Evolutionary conservation across 139 green algal genomes (phyloP), one percentile per base, ranked within the genome.

Genomic region (Haematococcus sp.): DNA sequence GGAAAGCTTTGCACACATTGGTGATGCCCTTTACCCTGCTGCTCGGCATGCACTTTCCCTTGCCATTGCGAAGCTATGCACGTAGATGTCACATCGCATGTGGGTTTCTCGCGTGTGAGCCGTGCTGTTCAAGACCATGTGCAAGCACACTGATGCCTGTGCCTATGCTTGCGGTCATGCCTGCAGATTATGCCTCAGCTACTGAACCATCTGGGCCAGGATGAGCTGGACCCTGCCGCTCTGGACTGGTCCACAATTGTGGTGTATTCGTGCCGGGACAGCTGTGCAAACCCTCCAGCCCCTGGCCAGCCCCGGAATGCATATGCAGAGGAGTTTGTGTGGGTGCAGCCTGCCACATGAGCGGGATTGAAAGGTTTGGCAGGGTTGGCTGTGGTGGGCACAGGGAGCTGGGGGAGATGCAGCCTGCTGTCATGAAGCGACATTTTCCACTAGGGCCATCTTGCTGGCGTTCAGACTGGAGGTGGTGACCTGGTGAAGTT

Each of bases 231-330:
- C 75, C 69, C 81, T 0, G 34, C 74, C 11, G 69, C 76, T 25
- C 86, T 88, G n/a, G 91, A 96, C 84, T 96, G 88, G 85, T 82
- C 81, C 66, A 88, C 81, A 15, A 88, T 94, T 19, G 89, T 80
- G 16, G 86, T 93, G 7, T 96, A 93, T 75, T 88, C 70, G 49
- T 96, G 91, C 81, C 31, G 70, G 1, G 73, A 65, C 23, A 88
- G 81, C 44, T 96, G 91, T 69, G 55, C 64, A 15, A 40, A 44
- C 4, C 31, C 30, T 0, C 11, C 71, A 16, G 77, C 28, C 27
- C 34, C 63, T 16, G 52, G 43, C 35, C 32, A 20, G 15, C 63
- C 34, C 32, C 7, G 11, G 40, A 68, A 64, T 19, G 73, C 78
- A 1, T 90, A 90, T 32, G 34, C 63, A 27, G 85, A 90, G 74